Percentiles rank a stretch among this genome's conserved stretches.
These are phyloP conservation scores for Elymus sibiricus DNA, from an alignment of 176 grass and related monocot genomes.

Conservation along the genomic window DNA sequence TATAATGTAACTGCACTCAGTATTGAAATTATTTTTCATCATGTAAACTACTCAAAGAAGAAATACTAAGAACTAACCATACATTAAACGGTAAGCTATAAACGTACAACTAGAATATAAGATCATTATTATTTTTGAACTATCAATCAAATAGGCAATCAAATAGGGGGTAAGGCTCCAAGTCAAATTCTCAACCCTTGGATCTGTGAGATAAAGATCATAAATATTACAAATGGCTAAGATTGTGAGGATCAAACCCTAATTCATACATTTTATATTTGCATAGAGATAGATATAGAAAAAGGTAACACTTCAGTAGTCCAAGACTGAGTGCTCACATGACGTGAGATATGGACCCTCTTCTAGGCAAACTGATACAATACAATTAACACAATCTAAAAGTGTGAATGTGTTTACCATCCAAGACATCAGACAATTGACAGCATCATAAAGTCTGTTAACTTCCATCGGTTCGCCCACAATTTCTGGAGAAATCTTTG, in stretches of 20 bases:
- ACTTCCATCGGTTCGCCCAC: conserved; percentile 65
- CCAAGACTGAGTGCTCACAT: background rate
- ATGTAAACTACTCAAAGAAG: background rate
- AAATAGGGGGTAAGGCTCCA: background rate
- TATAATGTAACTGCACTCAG: background rate
- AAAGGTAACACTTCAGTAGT: background rate
- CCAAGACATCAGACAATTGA: conserved; percentile 82
- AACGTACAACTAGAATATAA: background rate
- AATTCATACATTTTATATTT: background rate
- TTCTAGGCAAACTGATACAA: background rate
- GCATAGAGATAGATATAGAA: background rate
- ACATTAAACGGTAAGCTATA: background rate
- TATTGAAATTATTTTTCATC: background rate
- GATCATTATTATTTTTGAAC: background rate
- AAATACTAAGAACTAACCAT: background rate
- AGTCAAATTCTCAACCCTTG: background rate
- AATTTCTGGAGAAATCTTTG: conserved; percentile 77
- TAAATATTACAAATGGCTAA: background rate
- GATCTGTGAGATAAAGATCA: background rate
- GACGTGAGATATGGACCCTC: background rate
- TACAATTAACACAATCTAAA: background rate
- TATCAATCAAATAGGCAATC: background rate
- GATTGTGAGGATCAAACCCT: background rate
- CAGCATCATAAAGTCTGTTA: conserved; percentile 78
- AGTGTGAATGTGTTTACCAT: conserved; percentile 60